Percentiles rank a stretch among this genome's conserved stretches.
These are phyloP conservation scores for Atractiella rhizophila DNA, from an alignment of 768 basidiomycete genomes.

Conservation along the genomic window DNA sequence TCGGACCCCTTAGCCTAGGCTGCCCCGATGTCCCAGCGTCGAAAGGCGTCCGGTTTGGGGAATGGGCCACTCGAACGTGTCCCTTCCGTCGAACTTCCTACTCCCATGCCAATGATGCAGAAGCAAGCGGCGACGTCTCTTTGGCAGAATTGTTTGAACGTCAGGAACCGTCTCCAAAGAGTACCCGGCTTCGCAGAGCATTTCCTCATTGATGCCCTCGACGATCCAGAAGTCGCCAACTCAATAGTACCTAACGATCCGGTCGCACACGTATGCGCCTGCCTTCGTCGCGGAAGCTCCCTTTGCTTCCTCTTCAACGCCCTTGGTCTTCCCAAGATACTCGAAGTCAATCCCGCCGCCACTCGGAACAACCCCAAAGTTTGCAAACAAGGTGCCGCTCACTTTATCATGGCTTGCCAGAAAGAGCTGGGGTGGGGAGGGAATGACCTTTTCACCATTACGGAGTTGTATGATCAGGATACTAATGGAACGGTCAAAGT, in stretches of 20 bases:
- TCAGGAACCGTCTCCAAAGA: constrained; percentile 10
- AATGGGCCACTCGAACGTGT: too few relatives aligned
- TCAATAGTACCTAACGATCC: constrained; percentile 43
- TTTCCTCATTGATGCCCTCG: constrained; percentile 9
- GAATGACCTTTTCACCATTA: constrained; percentile 42
- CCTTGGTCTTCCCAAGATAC: constrained; percentile 28
- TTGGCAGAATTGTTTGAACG: constrained; percentile 13
- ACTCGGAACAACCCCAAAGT: constrained; percentile 42
- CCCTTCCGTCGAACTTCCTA: too few relatives aligned
- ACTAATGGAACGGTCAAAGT: constrained; percentile 92
- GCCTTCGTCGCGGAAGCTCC: constrained; percentile 72
- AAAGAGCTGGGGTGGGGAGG: constrained; percentile 24
- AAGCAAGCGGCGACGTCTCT: constrained; percentile 12
- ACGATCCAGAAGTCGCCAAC: neutral
- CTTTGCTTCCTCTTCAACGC: constrained; percentile 92
- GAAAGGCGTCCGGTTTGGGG: too few relatives aligned
- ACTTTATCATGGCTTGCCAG: constrained; percentile 70
- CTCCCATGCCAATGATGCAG: too few relatives aligned
- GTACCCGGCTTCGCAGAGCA: constrained; percentile 14
- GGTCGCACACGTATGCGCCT: constrained; percentile 80
- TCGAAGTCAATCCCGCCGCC: constrained; percentile 40
- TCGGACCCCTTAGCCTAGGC: too few relatives aligned
- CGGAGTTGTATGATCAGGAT: constrained; percentile 63
- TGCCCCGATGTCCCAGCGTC: too few relatives aligned
- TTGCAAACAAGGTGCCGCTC: constrained; percentile 71